phyloP scores from a whole-genome alignment of 164 flowering plant genomes.

The Chimonanthus praecox region DNA sequence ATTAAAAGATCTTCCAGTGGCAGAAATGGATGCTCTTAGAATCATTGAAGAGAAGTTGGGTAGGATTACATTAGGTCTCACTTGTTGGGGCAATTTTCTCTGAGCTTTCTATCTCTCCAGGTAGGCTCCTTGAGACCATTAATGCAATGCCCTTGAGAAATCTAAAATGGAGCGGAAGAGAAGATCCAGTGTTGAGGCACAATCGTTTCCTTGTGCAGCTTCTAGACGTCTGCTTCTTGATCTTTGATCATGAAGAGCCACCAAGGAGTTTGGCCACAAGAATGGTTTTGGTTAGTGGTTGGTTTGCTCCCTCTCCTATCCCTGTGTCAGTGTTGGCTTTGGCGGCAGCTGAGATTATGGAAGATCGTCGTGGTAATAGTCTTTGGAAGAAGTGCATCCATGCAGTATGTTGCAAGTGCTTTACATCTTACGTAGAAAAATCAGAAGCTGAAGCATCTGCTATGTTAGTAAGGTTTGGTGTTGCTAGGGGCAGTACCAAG shows the following conservation, averaged over 20 bases:
- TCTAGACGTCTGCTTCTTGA: conserved; percentile 82
- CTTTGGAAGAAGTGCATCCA: conserved; percentile 48
- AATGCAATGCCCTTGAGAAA: conserved; percentile 68
- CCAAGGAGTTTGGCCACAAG: conserved; percentile 72
- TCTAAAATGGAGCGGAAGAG: conserved; percentile 47
- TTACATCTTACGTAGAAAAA: conserved; percentile 40
- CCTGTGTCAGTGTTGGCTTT: conserved; percentile 51
- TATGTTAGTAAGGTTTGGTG: conserved; percentile 62
- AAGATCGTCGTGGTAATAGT: conserved; percentile 29
- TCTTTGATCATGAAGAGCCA: conserved; percentile 86
- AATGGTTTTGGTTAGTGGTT: conserved; percentile 83
- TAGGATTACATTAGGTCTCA: conserved; percentile 75
- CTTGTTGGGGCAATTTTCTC: conserved; percentile 60
- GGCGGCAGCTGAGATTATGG: conserved; percentile 61
- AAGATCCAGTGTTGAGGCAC: conserved; percentile 34
- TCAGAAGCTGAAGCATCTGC: conserved; percentile 77
- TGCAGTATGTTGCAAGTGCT: conserved; percentile 51
- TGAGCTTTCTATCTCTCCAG: conserved; percentile 70
- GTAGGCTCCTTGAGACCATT: conserved; percentile 62
- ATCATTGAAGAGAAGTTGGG: conserved; percentile 73
- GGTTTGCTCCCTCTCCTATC: conserved; percentile 84
- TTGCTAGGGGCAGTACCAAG: conserved; percentile 55
- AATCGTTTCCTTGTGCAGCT: conserved; percentile 70
- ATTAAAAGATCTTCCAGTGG: conserved; percentile 40
- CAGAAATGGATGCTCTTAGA: conserved; percentile 62